A percentile compares a stretch with the other conserved stretches of the same genome.
These are phyloP conservation scores for Galium porrigens DNA, from an alignment of 305 asterid genomes.

Conservation along the genomic window DNA sequence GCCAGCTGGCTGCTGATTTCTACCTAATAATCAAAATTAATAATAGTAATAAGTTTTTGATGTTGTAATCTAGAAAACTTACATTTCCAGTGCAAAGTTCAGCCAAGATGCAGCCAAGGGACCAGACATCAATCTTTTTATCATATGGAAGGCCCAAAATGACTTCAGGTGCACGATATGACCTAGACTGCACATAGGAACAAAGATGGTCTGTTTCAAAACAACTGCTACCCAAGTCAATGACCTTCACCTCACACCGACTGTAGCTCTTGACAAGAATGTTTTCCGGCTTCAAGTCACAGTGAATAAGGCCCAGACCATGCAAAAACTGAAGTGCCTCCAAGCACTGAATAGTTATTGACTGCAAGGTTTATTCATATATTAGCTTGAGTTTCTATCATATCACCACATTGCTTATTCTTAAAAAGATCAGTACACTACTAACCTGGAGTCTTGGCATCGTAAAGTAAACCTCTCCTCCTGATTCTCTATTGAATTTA, in stretches of 20 bases:
- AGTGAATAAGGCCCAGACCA: conserved; percentile 90
- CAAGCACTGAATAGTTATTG: conserved; percentile 89
- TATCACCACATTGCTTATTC: conserved; percentile 3
- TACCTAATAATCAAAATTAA: not conserved
- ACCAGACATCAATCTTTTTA: conserved; percentile 91
- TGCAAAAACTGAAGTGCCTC: conserved; percentile 90
- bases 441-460: conserved; percentile 98
- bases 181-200: conserved; percentile 94
- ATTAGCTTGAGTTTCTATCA: conserved; percentile 10
- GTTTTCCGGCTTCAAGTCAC: conserved; percentile 97
- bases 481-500: conserved; percentile 92
- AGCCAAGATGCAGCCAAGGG: conserved; percentile 97
- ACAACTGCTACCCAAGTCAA: conserved; percentile 95
- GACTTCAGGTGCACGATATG: conserved; percentile 97
- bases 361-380: conserved; percentile 37
- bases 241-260: conserved; percentile 97
- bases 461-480: conserved; percentile 96
- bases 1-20: not conserved
- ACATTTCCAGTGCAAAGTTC: conserved; percentile 99
- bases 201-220: conserved; percentile 95
- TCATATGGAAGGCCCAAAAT: conserved; percentile 91
- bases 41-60: not conserved
- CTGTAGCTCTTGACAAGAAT: conserved; percentile 98
- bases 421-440: conserved; percentile 13
- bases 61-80: conserved; percentile 26